Conservation (phyloP, 805 yeast genomes). For the Suhomyces sp. region DNA sequence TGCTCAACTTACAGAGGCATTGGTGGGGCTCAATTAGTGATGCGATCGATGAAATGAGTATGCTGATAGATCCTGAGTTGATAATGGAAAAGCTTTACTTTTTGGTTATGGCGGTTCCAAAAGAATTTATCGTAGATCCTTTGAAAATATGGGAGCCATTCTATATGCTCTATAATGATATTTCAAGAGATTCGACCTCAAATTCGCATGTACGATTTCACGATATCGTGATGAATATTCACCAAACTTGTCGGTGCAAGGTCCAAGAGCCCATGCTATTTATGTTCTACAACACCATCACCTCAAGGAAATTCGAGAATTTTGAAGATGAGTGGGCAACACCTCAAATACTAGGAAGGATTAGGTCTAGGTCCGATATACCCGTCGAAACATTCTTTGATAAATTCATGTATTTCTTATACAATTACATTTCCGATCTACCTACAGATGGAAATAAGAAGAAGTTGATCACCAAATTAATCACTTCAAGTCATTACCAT, state of each 20-base stretch:
- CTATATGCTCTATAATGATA: slow-evolving; percentile 17
- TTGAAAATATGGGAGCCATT: slow-evolving; percentile 24
- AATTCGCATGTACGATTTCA: slow-evolving; percentile 23
- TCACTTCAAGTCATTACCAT: slow-evolving; percentile 36
- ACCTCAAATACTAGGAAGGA: slow-evolving; percentile 21
- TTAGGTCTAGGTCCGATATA: slow-evolving; percentile 26
- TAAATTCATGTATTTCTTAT: slow-evolving; percentile 33
- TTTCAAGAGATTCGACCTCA: slow-evolving; percentile 14
- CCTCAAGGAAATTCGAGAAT: slow-evolving; percentile 33
- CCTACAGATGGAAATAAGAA: slow-evolving; percentile 19
- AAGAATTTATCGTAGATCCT: not conserved
- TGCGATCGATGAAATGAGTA: slow-evolving; percentile 14
- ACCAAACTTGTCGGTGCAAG: slow-evolving; percentile 28
- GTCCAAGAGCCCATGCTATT: slow-evolving; percentile 33
- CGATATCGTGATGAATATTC: slow-evolving; percentile 25
- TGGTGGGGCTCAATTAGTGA: slow-evolving; percentile 29
- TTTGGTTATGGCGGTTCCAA: slow-evolving; percentile 15
- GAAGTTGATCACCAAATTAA: slow-evolving; percentile 32
- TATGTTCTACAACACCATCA: slow-evolving; percentile 27
- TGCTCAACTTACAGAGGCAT: slow-evolving; percentile 11
- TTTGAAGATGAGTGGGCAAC: slow-evolving; percentile 31
- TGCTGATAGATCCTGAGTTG: slow-evolving; percentile 7
- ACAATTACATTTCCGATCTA: slow-evolving; percentile 29
- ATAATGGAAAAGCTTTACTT: slow-evolving; percentile 17
- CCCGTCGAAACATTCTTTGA: slow-evolving; percentile 32